Conservation (phyloP, 2,329 filamentous ascomycete genomes). For the Apiospora phragmitis region DNA sequence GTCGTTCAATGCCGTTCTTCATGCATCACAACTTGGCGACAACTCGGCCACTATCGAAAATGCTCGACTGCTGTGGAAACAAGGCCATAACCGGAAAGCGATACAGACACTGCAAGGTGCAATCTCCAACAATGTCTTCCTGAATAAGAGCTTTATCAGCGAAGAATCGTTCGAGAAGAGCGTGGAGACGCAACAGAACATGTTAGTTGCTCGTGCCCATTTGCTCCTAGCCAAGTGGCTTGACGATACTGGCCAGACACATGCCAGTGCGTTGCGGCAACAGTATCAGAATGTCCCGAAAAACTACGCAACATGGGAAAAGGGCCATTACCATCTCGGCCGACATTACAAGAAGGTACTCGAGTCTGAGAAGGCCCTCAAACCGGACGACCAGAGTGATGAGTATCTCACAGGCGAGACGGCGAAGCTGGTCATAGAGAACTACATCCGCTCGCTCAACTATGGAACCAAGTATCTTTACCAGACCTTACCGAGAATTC, state of each 20-base stretch:
- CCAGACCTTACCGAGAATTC: slow-evolving; percentile 85
- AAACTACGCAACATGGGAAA: slow-evolving; percentile 78
- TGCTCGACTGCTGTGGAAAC: slow-evolving; percentile 87
- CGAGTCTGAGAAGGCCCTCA: slow-evolving; percentile 81
- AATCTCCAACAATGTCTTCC: slow-evolving; percentile 79
- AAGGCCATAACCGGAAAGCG: slow-evolving; percentile 90
- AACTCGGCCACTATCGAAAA: slow-evolving; percentile 92
- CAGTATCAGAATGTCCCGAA: slow-evolving; percentile 84
- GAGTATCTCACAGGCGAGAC: slow-evolving; percentile 78
- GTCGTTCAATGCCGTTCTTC: slow-evolving; percentile 90
- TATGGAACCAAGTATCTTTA: slow-evolving; percentile 95
- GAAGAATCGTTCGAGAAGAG: slow-evolving; percentile 41
- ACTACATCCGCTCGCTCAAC: slow-evolving; percentile 82
- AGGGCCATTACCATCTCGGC: slow-evolving; percentile 94
- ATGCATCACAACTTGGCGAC: slow-evolving; percentile 82
- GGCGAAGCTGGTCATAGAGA: slow-evolving; percentile 84
- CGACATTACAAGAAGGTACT: slow-evolving; percentile 96
- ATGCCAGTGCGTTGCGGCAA: slow-evolving; percentile 74
- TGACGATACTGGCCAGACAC: slow-evolving; percentile 90
- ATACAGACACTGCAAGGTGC: slow-evolving; percentile 89
- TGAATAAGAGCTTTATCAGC: slow-evolving; percentile 42
- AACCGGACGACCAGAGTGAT: slow-evolving; percentile 74
- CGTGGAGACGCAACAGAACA: slow-evolving; percentile 47
- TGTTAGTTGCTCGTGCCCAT: slow-evolving; percentile 75
- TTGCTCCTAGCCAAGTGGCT: slow-evolving; percentile 95